phyloP scores from a whole-genome alignment of 106 monocot genomes.

The Agapanthus africanus region DNA sequence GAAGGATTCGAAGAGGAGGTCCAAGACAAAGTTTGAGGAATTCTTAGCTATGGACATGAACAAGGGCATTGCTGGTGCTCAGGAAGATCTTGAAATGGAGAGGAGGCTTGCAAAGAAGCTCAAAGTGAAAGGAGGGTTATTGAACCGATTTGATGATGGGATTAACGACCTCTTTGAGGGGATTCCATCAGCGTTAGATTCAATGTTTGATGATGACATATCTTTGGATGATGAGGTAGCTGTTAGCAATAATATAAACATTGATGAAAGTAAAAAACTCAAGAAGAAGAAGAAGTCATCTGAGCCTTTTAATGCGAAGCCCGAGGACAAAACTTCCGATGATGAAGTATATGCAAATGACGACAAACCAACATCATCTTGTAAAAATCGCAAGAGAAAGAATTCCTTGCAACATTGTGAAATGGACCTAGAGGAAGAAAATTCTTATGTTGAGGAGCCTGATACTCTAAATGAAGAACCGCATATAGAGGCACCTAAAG shows the following conservation, averaged over 20 bases:
- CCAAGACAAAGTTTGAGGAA: slow-evolving; percentile 72
- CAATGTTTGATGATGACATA: slow-evolving; percentile 8
- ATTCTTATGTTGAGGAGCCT: background rate
- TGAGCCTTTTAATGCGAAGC: slow-evolving; percentile 5
- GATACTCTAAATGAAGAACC: slow-evolving; percentile 2
- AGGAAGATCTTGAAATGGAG: slow-evolving; percentile 55
- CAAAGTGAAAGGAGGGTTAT: slow-evolving; percentile 54
- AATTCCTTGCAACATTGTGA: background rate
- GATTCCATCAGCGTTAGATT: slow-evolving; percentile 26
- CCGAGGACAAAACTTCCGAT: slow-evolving; percentile 8
- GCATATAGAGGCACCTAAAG: background rate
- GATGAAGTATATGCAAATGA: background rate
- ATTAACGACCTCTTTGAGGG: slow-evolving; percentile 51
- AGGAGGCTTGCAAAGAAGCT: slow-evolving; percentile 72
- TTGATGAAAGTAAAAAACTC: slow-evolving; percentile 14
- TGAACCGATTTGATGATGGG: slow-evolving; percentile 52
- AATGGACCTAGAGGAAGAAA: background rate
- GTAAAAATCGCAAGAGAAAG: slow-evolving; percentile 7
- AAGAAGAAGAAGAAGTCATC: slow-evolving; percentile 27
- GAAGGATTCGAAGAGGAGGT: slow-evolving; percentile 18
- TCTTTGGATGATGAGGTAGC: background rate
- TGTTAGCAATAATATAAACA: background rate
- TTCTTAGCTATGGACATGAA: slow-evolving; percentile 63
- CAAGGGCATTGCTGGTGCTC: slow-evolving; percentile 10
- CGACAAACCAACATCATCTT: background rate